Percentiles rank a stretch among this genome's conserved stretches.
These are phyloP conservation scores for Rubia yunnanensis DNA, from an alignment of 257 asterid species.

Conservation along the genomic window DNA sequence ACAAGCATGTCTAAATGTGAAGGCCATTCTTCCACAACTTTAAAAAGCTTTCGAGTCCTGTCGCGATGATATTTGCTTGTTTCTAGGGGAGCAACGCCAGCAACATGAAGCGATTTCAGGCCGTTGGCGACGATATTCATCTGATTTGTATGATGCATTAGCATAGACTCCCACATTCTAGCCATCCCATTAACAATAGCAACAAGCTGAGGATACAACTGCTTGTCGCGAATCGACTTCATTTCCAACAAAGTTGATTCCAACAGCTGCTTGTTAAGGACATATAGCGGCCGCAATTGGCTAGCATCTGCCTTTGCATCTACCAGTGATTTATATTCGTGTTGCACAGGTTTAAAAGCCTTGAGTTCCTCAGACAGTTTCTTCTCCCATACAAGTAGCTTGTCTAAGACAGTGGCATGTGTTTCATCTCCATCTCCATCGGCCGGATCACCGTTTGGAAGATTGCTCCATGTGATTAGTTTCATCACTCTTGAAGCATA, in stretches of 20 bases:
- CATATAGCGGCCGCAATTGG: constrained; percentile 81
- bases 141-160: constrained; percentile 62
- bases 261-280: constrained; percentile 86
- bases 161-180: constrained; percentile 84
- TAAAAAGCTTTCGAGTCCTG: constrained; percentile 59
- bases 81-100: constrained; percentile 45
- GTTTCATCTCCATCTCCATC: constrained; percentile 67
- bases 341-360: constrained; percentile 63
- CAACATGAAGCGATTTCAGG: constrained; percentile 58
- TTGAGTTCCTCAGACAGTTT: constrained; percentile 93
- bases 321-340: constrained; percentile 79
- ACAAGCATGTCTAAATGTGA: constrained; percentile 68
- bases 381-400: constrained; percentile 96
- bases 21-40: constrained; percentile 63
- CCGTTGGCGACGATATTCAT: constrained; percentile 38
- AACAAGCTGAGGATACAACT: constrained; percentile 80
- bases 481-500: constrained; percentile 93
- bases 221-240: constrained; percentile 82
- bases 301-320: constrained; percentile 90
- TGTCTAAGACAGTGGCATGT: constrained; percentile 86
- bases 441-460: constrained; percentile 45
- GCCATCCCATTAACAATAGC: constrained; percentile 74
- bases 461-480: constrained; percentile 85
- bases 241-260: constrained; percentile 86
- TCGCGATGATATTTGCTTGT: constrained; percentile 75